Evolutionary conservation across 441 rosid genomes (phyloP).

Genomic region (Adansonia madagascariensis): DNA sequence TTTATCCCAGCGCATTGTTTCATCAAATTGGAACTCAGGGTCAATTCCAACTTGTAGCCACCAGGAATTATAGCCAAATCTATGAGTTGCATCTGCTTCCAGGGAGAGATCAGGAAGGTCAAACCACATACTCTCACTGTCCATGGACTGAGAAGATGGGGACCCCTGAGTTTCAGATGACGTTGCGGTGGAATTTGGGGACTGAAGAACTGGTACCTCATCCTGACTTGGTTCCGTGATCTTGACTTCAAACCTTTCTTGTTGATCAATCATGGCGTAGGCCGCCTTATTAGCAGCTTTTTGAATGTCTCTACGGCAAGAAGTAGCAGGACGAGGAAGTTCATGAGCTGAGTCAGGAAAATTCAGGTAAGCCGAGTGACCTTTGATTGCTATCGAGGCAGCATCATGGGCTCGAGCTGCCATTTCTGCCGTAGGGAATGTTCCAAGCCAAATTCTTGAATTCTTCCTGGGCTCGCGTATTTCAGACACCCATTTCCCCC

Average conservation of each 20-base stretch:
- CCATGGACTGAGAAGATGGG: not conserved
- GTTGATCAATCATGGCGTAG: not conserved
- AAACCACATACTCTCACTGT: constrained; percentile 21
- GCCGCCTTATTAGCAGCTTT: constrained; percentile 34
- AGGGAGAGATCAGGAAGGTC: constrained; percentile 37
- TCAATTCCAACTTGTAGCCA: constrained; percentile 25
- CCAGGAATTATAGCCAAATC: constrained; percentile 18
- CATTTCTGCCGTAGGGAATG: constrained; percentile 33
- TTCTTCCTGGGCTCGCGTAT: constrained; percentile 30
- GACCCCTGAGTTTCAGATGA: constrained; percentile 2
- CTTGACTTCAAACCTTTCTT: not conserved
- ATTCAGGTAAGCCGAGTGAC: constrained; percentile 31
- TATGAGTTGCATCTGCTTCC: not conserved
- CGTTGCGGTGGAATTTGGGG: not conserved
- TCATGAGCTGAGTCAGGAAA: constrained; percentile 29
- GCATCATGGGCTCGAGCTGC: constrained; percentile 40
- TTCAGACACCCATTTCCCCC: constrained; percentile 41
- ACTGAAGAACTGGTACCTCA: not conserved
- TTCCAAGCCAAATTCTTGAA: constrained; percentile 40
- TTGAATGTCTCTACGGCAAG: constrained; percentile 24
- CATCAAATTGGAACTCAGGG: constrained; percentile 13
- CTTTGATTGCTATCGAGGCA: constrained; percentile 31
- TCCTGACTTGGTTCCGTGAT: not conserved
- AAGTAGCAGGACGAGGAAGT: constrained; percentile 31
- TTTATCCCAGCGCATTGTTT: constrained; percentile 18